Conservation (phyloP, 2,329 filamentous ascomycete species). For the Pestalotiopsis sp. region DNA sequence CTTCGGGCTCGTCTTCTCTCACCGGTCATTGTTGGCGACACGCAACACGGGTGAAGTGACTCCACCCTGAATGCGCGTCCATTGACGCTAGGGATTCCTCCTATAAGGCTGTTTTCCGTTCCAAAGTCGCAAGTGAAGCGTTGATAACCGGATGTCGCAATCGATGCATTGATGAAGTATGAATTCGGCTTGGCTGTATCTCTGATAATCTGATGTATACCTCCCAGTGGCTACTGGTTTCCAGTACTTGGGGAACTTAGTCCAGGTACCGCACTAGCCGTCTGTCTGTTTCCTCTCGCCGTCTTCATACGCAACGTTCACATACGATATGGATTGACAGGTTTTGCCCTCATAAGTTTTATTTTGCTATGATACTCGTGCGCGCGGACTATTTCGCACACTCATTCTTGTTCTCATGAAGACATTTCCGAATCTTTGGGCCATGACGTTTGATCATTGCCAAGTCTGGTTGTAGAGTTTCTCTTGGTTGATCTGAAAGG, state of each 20-base stretch:
- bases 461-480: not conserved
- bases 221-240: too few relatives aligned
- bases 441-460: not conserved
- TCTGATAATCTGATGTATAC: too few relatives aligned
- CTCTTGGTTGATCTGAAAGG: not conserved
- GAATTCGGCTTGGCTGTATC: too few relatives aligned
- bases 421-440: not conserved
- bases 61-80: not conserved
- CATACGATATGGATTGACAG: too few relatives aligned
- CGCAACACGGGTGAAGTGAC: not conserved
- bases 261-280: too few relatives aligned
- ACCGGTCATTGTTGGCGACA: not conserved
- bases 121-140: not conserved
- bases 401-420: not conserved
- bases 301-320: too few relatives aligned
- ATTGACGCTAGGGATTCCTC: not conserved
- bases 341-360: too few relatives aligned
- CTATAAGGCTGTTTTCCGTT: not conserved
- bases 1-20: not conserved
- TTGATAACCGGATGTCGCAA: not conserved
- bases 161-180: too few relatives aligned
- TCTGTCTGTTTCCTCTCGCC: too few relatives aligned
- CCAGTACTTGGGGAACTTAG: too few relatives aligned
- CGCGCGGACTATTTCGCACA: too few relatives aligned
- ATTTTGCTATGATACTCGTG: too few relatives aligned